These are phyloP conservation scores for Polyporus tsugae DNA, from an alignment of 1,284 basidiomycete species.

Conservation along the genomic window DNA sequence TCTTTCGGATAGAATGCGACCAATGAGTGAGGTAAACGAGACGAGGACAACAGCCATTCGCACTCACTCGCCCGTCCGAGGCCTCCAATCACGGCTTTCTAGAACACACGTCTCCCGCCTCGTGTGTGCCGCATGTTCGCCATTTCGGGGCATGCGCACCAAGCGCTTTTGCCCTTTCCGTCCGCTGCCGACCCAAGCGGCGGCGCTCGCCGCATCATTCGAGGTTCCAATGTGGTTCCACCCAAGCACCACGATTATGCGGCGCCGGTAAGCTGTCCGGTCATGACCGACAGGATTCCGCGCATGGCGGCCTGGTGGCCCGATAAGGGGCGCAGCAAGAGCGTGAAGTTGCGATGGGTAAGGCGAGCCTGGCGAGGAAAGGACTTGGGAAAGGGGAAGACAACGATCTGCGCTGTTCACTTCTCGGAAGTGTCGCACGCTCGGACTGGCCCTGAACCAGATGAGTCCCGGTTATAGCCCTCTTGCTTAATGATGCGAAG, in stretches of 20 bases:
- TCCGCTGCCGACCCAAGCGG: slow-evolving; percentile 33
- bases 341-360: slow-evolving; percentile 7
- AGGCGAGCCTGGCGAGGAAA: slow-evolving; percentile 10
- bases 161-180: slow-evolving; percentile 33
- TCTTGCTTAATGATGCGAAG: slow-evolving; percentile 16
- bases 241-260: slow-evolving; percentile 1
- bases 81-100: slow-evolving; percentile 24
- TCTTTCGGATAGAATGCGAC: slow-evolving; percentile 16
- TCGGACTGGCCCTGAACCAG: slow-evolving; percentile 9
- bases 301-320: slow-evolving; percentile 10
- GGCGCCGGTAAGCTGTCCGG: not conserved
- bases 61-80: slow-evolving; percentile 23
- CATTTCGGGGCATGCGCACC: slow-evolving; percentile 37
- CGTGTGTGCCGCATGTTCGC: slow-evolving; percentile 35
- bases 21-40: slow-evolving; percentile 34
- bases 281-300: not conserved
- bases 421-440: slow-evolving; percentile 17
- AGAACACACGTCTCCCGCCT: slow-evolving; percentile 30
- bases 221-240: slow-evolving; percentile 20
- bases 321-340: slow-evolving; percentile 34
- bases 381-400: slow-evolving; percentile 23
- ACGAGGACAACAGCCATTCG: slow-evolving; percentile 29
- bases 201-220: slow-evolving; percentile 24
- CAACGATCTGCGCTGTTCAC: slow-evolving; percentile 26
- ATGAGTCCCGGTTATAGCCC: not conserved